Evolutionary conservation across 768 basidiomycete genomes (phyloP).

Genomic region (Calocera viscosa): DNA sequence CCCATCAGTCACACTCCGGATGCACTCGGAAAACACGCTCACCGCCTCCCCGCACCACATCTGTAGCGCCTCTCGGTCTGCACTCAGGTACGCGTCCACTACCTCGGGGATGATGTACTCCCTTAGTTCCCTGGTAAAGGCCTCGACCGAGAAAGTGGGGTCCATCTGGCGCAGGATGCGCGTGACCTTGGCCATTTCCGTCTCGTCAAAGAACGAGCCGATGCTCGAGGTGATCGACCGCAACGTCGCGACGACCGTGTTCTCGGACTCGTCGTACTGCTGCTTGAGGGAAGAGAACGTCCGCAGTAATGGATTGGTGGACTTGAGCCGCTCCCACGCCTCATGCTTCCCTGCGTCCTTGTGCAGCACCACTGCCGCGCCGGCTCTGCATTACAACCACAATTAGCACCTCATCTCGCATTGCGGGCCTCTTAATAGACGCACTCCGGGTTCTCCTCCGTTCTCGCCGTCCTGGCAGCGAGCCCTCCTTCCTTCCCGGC

Average conservation of each 20-base stretch:
- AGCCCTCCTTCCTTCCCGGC: constrained; percentile 61
- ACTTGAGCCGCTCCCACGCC: constrained; percentile 67
- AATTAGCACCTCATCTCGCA: no score
- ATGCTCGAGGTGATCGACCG: constrained; percentile 75
- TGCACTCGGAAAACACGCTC: constrained; percentile 24
- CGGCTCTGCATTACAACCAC: constrained; percentile 45
- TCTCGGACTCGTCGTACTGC: constrained; percentile 84
- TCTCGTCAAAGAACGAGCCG: constrained; percentile 90
- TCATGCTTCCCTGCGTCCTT: constrained; percentile 68
- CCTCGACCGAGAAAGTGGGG: constrained; percentile 72
- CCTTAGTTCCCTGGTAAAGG: constrained; percentile 76
- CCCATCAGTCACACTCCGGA: neutral
- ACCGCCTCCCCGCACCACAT: constrained; percentile 96
- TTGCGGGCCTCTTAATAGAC: no score
- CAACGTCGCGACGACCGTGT: constrained; percentile 68
- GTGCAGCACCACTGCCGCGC: constrained; percentile 70
- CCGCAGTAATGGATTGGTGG: constrained; percentile 64
- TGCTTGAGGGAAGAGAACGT: constrained; percentile 46
- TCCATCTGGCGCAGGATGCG: constrained; percentile 79
- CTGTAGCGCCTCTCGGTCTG: constrained; percentile 71
- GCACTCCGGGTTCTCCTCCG: constrained; percentile 70
- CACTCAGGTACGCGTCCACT: constrained; percentile 87
- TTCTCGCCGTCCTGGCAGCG: constrained; percentile 36
- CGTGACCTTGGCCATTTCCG: constrained; percentile 92
- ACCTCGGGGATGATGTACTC: constrained; percentile 98